Base-by-base conservation (phyloP, 495 filamentous ascomycete genomes). In the Zalerion maritima region DNA sequence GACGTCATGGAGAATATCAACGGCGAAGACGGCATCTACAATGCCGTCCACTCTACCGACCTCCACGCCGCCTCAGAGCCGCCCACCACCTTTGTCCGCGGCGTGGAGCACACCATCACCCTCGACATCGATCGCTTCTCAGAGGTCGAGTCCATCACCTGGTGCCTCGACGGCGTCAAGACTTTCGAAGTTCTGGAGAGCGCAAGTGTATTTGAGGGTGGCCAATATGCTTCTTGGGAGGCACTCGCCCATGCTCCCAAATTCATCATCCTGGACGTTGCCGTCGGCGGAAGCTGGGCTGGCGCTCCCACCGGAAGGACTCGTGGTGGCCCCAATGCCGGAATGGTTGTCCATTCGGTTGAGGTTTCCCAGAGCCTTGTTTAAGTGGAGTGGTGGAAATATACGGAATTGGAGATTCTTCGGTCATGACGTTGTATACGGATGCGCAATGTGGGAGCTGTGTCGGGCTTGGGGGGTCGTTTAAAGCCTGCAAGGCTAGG, bases 261-360 rank as follows among this genome's bases (percentile, higher is more conserved):
- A 14, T 44, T 37, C 29, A 30, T 44, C 18, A 14, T 44, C 21
- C 19, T 44, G 9, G 41, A 41, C 34, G 37, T 44, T 14, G 37
- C 37, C 3, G 37, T 44, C 11, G 41, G 37, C 22, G 37, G 41
- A 6, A 28, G 35, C 11, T n/a, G 11, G 11, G 11, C 21, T 23
- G 8, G 21, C 21, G 11, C 23, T 25, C 23, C n/a, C n/a, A n/a
- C n/a, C n/a, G n/a, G n/a, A n/a, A n/a, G n/a, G n/a, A n/a, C n/a
- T n/a, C n/a, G n/a, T n/a, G n/a, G n/a, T n/a, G n/a, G n/a, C n/a
- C n/a, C n/a, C n/a, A n/a, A n/a, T n/a, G n/a, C n/a, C n/a, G n/a
- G n/a, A n/a, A n/a, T n/a, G n/a, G n/a, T n/a, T n/a, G n/a, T n/a
- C n/a, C n/a, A n/a, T n/a, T n/a, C n/a, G n/a, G n/a, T n/a, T n/a